Percentiles rank a stretch among this genome's conserved stretches.
These are phyloP conservation scores for Pyrenochaeta sp. DNA, from an alignment of 2,329 filamentous ascomycete species.

Conservation along the genomic window DNA sequence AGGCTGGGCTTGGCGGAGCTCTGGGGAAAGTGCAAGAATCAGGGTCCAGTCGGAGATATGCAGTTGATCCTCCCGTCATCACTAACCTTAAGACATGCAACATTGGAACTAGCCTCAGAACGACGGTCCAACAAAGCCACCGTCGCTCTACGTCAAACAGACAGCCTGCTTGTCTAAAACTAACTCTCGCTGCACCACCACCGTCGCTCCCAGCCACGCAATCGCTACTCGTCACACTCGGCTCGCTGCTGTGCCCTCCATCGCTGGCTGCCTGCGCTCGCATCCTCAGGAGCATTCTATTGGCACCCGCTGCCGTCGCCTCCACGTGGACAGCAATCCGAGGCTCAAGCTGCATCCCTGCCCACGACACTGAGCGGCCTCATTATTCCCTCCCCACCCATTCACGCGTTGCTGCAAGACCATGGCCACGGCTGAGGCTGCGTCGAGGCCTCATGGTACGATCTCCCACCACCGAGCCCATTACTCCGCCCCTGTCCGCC, in stretches of 20 bases:
- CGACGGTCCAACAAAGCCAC: neutral
- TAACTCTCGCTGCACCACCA: no score
- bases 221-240: no score
- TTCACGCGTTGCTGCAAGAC: conserved; percentile 16
- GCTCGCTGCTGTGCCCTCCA: no score
- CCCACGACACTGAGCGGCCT: neutral
- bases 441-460: conserved; percentile 54
- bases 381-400: conserved; percentile 10
- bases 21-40: no score
- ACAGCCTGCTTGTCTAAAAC: no score
- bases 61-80: no score
- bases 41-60: conserved; percentile 25
- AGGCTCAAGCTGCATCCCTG: neutral
- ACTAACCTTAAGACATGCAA: no score
- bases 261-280: neutral
- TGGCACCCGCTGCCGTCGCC: conserved; percentile 18
- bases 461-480: conserved; percentile 32
- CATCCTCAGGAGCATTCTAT: no score
- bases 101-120: neutral
- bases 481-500: conserved; percentile 7
- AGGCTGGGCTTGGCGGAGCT: conserved; percentile 10
- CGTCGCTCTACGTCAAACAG: conserved; percentile 1
- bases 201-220: no score
- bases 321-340: conserved; percentile 25
- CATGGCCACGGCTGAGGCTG: conserved; percentile 56